Evolutionary conservation across 2,329 filamentous ascomycete species (phyloP), one percentile per base, ranked within the genome.

Genomic region (Pleurostoma richardsiae): DNA sequence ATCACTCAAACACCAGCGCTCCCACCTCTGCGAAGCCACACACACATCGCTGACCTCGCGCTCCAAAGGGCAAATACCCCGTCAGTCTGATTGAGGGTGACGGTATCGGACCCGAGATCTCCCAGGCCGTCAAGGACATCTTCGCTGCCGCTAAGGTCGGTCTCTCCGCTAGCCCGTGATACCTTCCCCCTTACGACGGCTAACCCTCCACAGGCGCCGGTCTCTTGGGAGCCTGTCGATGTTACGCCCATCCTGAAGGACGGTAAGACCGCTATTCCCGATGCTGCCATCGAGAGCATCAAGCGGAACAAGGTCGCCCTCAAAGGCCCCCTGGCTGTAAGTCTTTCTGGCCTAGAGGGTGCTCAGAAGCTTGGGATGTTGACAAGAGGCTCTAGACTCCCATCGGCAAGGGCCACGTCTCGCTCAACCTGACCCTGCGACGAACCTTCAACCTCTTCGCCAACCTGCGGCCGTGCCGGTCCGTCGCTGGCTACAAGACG

Each of bases 371-470:
- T 46, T n/a, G 43, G 45, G 44, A 52, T 44, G 52, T 53, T 52
- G 41, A 52, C 52, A 45, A 44, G 42, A 39, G 33, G 41, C 47
- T 51, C 36, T 53, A 91, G 82, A 99, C 94, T 4, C 94, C 94
- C 55, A 83, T 99, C 63, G 94, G 95, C 72, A 99, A 97, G 80
- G 94, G 94, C 64, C 94, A 99, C 76, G 92, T 99, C 69, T 97
- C 94, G 49, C 88, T 99, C 59, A 99, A 99, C 82, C 79, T 99
- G 56, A 99, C 94, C 51, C 90, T 99, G 63, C 92, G 94, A 68
- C 88, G 94, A 66, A 99, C 95, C 54, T 99, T 99, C 79, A 99
- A 99, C 80, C 90, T 99, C 63, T 99, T 99, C 73, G 95, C 94
- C 76, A 99, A 99, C 78, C 81, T 99, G 62, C 91, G 95, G 64